Base-by-base conservation (phyloP, 164 flowering plant genomes). In the Tetracentron sinense region DNA sequence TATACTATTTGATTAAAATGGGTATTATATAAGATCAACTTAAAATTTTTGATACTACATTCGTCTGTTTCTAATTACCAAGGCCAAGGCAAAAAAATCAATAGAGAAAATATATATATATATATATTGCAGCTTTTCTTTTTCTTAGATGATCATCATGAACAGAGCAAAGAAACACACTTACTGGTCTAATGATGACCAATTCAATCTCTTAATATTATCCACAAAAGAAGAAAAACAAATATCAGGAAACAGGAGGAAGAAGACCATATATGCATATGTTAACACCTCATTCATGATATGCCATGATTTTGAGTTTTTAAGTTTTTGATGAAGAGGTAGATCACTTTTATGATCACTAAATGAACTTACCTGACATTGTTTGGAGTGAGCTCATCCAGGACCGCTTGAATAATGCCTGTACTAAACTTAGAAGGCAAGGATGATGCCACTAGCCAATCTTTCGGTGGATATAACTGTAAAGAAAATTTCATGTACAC, bases 371-470 rank as follows among this genome's bases (percentile, higher is more conserved):
- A 91, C 99, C 99, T 76, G 49, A 89, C 88, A 75, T 69, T 84
- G 31, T 72, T 60, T 51, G 80, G 78, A 70, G 88, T 78, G 42
- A 94, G 90, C 72, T 83, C 84, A 60, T 85, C 68, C 21, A 91
- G 70, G 26, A 75, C 68, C 77, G 60, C 78, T 60, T 86, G 84
- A 56, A 91, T 86, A 58, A 71, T 66, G 60, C 25, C 71, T 58
- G 89, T 82, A 59, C 38, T 73, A 62, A 86, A 94, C 53, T 64
- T 81, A 42, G 88, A 83, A 60, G 93, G 96, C 78, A 94, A 73
- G 31, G 90, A 90, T 70, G 96, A 85, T 20, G 81, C 91, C 46
- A 78, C 90, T 20, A 94, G 75, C 97, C 99, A 94, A 77, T 94
- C 97, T 70, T 79, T 72, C 27, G 90, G 84, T n/a, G 97, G 93